phyloP scores from a whole-genome alignment of 163 green algal species.

The Chlorella variabilis region DNA sequence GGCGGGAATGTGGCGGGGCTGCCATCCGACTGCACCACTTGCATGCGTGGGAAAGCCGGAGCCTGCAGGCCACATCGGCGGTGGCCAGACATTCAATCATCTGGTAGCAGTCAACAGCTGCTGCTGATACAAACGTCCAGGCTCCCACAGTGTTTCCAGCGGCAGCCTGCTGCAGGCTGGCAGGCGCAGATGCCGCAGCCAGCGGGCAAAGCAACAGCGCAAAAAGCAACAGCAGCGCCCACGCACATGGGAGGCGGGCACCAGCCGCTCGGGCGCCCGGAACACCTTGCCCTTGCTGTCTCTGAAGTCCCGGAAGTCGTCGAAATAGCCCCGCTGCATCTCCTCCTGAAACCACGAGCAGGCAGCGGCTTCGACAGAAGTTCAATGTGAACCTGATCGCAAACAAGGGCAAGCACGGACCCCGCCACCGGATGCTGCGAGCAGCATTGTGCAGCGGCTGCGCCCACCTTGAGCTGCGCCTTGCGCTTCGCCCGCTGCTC shows the following conservation, averaged over 20 bases:
- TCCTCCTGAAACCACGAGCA: constrained; percentile 52
- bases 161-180: no score
- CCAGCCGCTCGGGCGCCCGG: constrained; percentile 11
- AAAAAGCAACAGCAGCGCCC: no score
- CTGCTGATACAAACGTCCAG: no score
- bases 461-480: constrained; percentile 20
- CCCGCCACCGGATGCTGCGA: neutral
- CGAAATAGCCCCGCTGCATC: constrained; percentile 68
- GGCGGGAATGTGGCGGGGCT: constrained; percentile 19
- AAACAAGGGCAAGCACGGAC: neutral
- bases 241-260: neutral
- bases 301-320: constrained; percentile 69
- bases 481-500: constrained; percentile 41
- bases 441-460: no score
- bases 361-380: neutral
- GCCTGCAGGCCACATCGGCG: constrained; percentile 1
- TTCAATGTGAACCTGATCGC: neutral
- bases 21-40: neutral
- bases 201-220: no score
- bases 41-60: constrained; percentile 27
- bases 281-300: constrained; percentile 62
- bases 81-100: neutral
- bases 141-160: no score
- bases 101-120: no score
- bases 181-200: no score